Evolutionary conservation across 306 rosid species (phyloP), one percentile per base, ranked within the genome.

Genomic region (Arachis hypogaea): DNA sequence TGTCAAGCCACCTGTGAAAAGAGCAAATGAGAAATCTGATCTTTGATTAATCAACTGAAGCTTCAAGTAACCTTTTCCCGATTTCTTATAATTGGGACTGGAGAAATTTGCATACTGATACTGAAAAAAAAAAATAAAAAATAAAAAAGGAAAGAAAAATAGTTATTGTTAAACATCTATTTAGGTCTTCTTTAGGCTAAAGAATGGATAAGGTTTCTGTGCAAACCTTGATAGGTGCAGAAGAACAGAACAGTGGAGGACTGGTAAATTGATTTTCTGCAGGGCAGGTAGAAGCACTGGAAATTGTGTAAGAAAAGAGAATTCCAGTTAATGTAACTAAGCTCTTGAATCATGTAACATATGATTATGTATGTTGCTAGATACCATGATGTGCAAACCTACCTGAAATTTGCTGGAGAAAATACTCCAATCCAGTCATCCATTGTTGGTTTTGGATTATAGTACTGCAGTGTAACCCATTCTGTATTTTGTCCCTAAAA

Each of bases 381-480:
- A 28, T 59, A 22, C 63, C 63, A 72, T 75, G 65, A 63, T 64
- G 49, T 46, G 69, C 66, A 72, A 56, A 56, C 44, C 9, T 64
- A 91, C 97, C 84, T 93, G 89, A 93, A 91, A 73, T 88, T 89
- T 78, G 90, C 88, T 42, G 98, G 97, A 72, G 98, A 93, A 82
- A 91, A 93, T 57, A 93, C 97, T 57, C 96, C 96, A 73, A 93
- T 88, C 96, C 97, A 93, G 67, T 93, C 97, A 78, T 81, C 88
- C 66, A 9, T 30, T 63, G 90, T 79, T 58, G 96, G 92, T 36
- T 84, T 72, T 50, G 94, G 93, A 86, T 86, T 82, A 71, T 74
- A 57, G 81, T 70, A 91, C 68, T 85, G 66, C 73, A 93, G 43
- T 4, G 69, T 80, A 14, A 91, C 82, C 97, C 97, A 91, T 75